Percentiles rank a stretch among this genome's conserved stretches.
phyloP scores from a whole-genome alignment of 345 rosid species.

The Linum lewisii region DNA sequence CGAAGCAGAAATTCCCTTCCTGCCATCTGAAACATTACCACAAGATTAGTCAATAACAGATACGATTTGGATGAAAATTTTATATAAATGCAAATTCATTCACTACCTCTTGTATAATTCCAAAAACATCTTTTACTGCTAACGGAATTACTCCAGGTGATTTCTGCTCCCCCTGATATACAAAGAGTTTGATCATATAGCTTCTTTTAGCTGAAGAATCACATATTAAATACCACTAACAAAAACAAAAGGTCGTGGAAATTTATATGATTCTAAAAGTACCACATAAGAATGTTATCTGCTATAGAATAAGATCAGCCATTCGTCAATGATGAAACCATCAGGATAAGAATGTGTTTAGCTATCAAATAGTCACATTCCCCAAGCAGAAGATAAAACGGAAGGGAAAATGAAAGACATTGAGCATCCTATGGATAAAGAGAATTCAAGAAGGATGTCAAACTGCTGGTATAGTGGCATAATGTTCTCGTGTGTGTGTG shows the following conservation, averaged over 20 bases:
- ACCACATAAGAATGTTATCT: no score
- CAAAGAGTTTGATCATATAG: constrained; percentile 4
- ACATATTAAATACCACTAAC: neutral
- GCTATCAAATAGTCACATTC: neutral
- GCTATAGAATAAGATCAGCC: neutral
- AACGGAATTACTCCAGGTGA: constrained; percentile 90
- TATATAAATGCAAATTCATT: constrained; percentile 1
- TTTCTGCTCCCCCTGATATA: constrained; percentile 84
- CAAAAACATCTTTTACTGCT: constrained; percentile 91
- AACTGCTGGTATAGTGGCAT: neutral
- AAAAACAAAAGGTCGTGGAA: no score
- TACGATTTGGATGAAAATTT: constrained; percentile 1
- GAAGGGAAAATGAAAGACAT: neutral
- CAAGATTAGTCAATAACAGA: constrained; percentile 8
- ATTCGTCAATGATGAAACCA: neutral
- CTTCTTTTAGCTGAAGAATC: neutral
- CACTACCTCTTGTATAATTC: constrained; percentile 88
- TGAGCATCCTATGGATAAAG: neutral
- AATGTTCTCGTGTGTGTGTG: neutral
- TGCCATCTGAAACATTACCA: constrained; percentile 56
- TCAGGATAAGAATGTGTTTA: neutral
- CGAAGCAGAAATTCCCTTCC: constrained; percentile 90
- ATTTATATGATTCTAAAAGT: no score
- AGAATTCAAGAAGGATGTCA: neutral
- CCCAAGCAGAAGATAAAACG: neutral